Percentiles rank a stretch among this genome's conserved stretches.
These are phyloP conservation scores for Exsudoporus floridanus DNA, from an alignment of 1,284 basidiomycete genomes.

Conservation along the genomic window DNA sequence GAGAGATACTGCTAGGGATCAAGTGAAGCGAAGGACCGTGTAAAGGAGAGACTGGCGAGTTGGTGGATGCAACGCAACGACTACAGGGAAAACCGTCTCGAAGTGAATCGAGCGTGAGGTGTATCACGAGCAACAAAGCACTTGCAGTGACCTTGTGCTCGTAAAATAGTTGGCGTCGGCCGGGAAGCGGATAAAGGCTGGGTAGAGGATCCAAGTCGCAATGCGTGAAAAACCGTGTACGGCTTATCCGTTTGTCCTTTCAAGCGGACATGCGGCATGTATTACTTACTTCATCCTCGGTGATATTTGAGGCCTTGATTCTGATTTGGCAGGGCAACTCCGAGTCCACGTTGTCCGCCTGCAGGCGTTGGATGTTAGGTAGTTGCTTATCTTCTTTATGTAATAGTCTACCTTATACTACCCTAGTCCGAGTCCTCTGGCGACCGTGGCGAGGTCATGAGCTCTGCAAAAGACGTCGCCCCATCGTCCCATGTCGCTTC, in stretches of 20 bases:
- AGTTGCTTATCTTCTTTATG: constrained; percentile 34
- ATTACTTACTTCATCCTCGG: constrained; percentile 38
- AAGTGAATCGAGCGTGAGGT: constrained; percentile 49
- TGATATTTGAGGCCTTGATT: constrained; percentile 29
- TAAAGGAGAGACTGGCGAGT: constrained; percentile 54
- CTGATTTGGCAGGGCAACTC: constrained; percentile 37
- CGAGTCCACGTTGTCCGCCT: constrained; percentile 61
- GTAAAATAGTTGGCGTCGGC: constrained; percentile 25
- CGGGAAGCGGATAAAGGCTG: constrained; percentile 23
- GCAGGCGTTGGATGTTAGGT: constrained; percentile 50
- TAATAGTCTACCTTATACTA: constrained; percentile 21
- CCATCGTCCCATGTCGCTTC: not conserved
- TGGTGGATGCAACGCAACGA: constrained; percentile 30
- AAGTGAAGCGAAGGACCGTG: constrained; percentile 33
- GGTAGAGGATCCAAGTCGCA: constrained; percentile 33
- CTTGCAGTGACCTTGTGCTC: constrained; percentile 29
- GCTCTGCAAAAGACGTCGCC: not conserved
- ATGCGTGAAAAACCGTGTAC: constrained; percentile 48
- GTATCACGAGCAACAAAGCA: constrained; percentile 24
- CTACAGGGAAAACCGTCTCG: constrained; percentile 40
- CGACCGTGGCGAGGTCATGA: not conserved
- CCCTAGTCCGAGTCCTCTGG: constrained; percentile 4
- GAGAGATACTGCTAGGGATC: constrained; percentile 16
- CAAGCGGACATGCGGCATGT: constrained; percentile 36
- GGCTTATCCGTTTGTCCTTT: constrained; percentile 44